Conservation (phyloP, 1,284 basidiomycete genomes). For the Sutorius eximius region DNA sequence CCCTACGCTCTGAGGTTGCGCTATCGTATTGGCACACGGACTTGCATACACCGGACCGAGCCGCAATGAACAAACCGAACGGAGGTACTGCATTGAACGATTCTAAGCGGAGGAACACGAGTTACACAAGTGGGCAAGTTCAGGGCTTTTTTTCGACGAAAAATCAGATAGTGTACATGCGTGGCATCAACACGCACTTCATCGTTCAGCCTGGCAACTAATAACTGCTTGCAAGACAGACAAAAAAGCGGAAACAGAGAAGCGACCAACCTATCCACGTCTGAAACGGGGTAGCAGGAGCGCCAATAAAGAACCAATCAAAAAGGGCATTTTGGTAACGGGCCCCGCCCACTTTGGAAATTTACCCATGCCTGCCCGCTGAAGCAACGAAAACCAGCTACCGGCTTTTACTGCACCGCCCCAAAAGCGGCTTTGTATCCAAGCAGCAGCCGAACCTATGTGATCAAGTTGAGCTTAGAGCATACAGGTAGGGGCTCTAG, state of each 20-base stretch:
- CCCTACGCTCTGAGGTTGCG: too few species aligned
- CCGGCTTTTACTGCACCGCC: conserved; percentile 1
- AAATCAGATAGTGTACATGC: background rate
- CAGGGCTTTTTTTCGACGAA: background rate
- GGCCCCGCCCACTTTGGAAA: conserved; percentile 5
- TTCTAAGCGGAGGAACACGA: background rate
- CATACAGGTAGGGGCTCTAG: rapidly evolving
- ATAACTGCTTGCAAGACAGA: background rate
- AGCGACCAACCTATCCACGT: background rate
- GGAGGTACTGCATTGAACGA: too few species aligned
- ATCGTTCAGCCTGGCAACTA: background rate
- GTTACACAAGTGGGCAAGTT: background rate
- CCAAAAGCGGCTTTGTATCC: conserved; percentile 14
- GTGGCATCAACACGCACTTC: background rate
- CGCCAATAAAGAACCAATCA: background rate
- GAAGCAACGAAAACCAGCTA: conserved; percentile 18
- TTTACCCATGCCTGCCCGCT: conserved; percentile 16
- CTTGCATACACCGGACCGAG: too few species aligned
- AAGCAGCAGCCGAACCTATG: conserved; percentile 15
- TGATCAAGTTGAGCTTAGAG: background rate
- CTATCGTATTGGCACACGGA: too few species aligned
- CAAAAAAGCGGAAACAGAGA: background rate
- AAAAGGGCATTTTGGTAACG: background rate
- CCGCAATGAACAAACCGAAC: too few species aligned
- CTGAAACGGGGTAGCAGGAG: background rate